Conservation (phyloP, 441 rosid species). For the Pelargonium myrrhifolium region DNA sequence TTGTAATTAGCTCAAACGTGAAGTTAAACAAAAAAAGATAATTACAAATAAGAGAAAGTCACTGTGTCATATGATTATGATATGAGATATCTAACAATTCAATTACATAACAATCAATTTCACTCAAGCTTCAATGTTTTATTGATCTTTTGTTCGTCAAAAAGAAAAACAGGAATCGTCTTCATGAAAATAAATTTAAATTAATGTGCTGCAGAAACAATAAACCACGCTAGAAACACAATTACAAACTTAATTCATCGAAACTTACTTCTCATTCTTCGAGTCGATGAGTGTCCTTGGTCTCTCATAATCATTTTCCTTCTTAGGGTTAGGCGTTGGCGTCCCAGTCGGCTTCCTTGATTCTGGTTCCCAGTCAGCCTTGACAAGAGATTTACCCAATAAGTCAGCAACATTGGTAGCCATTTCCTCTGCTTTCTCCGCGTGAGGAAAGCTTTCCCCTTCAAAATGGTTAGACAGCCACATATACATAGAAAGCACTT, state of each 20-base stretch:
- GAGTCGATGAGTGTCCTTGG: conserved; percentile 50
- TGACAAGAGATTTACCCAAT: conserved; percentile 68
- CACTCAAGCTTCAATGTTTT: background rate
- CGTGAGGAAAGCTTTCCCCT: conserved; percentile 65
- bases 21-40: no score
- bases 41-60: no score
- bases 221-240: background rate
- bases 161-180: no score
- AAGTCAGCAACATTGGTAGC: conserved; percentile 66
- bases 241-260: conserved; percentile 2
- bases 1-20: no score
- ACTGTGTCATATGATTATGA: no score
- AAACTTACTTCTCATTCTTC: conserved; percentile 36
- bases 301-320: conserved; percentile 45
- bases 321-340: conserved; percentile 25
- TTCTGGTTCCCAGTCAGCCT: conserved; percentile 74
- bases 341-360: conserved; percentile 41
- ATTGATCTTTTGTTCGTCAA: background rate
- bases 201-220: background rate
- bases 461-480: conserved; percentile 90
- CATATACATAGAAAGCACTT: conserved; percentile 78
- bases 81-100: no score
- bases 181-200: background rate
- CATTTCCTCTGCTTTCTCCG: conserved; percentile 73
- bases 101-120: no score